Base-by-base conservation (phyloP, 371 early-diverging fungal species). In the Mortierella sp. region DNA sequence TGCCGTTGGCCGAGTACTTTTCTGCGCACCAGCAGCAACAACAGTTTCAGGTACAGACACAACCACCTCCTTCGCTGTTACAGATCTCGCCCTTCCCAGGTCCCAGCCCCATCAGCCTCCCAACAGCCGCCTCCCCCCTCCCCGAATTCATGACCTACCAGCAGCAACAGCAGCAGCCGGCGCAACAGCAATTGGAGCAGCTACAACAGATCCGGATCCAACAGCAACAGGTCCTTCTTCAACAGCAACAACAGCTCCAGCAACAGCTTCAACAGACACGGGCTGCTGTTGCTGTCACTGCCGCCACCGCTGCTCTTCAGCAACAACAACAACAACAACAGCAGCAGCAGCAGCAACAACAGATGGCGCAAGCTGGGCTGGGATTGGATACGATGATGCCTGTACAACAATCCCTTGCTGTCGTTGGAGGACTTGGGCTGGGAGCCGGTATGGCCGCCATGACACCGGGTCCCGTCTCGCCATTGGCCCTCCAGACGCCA, bases 181-280 rank as follows among this genome's bases (percentile, higher is more conserved):
- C 9, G 1, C 48, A 46, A 13, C 64, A 70, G 54, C 79, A 79
- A 9, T 54, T 80, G 43, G 77, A 84, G 55, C 84, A 84, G 11
- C 28, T 84, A 28, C 84, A 84, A n/a, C 77, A 80, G 71, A 74
- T 84, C 69, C 84, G 84, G 2, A 37, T 80, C 19, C 77, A 80
- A 50, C 80, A 84, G 26, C 81, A 84, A 21, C 80, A 84, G 0
- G 16, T 78, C 24, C 24, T 80, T 28, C 26, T 77, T 3, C 77
- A 83, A 44, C 82, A 84, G 31, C 84, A 76, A 34, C 72, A 77
- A 40, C 75, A 83, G n/a, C 71, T 79, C 0, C 83, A 80, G 40
- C 74, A 75, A 3, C 83, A 83, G 21, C 26, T 77, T 71, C 72
- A 82, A 28, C 79, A 79, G 57, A 57, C 75, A 0, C 61, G 51